Evolutionary conservation across 306 rosid species (phyloP).

Genomic region (Pterocarpus macrocarpus): DNA sequence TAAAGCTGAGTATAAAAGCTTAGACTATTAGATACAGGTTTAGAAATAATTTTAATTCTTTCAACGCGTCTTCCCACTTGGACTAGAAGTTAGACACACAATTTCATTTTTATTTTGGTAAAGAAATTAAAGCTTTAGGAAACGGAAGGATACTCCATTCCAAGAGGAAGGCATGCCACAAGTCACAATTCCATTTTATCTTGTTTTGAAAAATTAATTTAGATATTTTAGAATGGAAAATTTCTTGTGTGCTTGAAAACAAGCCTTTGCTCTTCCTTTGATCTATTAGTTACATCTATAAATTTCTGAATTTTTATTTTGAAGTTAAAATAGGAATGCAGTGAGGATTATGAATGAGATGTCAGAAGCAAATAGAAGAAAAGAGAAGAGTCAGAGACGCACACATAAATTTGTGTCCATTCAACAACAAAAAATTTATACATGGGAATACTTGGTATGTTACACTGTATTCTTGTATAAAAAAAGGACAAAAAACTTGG

Average conservation of each 20-base stretch:
- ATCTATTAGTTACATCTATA: background rate
- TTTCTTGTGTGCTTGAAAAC: no score
- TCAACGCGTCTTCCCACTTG: background rate
- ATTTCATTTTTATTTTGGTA: background rate
- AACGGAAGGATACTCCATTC: slow-evolving; percentile 4
- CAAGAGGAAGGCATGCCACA: background rate
- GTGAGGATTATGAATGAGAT: slow-evolving; percentile 1
- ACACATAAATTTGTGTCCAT: background rate
- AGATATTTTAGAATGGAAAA: background rate
- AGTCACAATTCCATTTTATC: background rate
- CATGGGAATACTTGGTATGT: slow-evolving; percentile 40
- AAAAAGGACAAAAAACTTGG: slow-evolving; percentile 23
- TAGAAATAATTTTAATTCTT: background rate
- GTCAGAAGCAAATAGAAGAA: background rate
- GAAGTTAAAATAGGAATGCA: background rate
- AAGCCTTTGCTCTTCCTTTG: no score
- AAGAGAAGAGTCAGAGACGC: background rate
- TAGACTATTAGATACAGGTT: background rate
- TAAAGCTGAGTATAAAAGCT: background rate
- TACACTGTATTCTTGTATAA: slow-evolving; percentile 40
- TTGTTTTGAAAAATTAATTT: background rate
- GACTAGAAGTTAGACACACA: background rate
- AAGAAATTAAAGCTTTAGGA: background rate
- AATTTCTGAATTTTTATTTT: background rate
- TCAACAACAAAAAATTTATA: slow-evolving; percentile 34